phyloP scores from a whole-genome alignment of 768 basidiomycete genomes.

The Amanita jacksonii region DNA sequence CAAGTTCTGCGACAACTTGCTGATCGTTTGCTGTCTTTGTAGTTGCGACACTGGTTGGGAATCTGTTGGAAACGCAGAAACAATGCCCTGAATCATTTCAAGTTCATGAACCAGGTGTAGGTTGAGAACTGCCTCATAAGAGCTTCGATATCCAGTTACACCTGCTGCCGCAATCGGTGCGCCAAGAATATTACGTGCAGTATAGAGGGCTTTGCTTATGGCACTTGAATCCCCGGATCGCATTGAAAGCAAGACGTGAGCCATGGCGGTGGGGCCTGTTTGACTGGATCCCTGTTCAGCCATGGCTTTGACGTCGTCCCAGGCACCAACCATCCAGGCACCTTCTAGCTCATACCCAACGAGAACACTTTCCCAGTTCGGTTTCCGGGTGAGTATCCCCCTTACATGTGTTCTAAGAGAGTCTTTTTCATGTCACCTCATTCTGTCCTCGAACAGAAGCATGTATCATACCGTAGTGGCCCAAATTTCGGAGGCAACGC shows the following conservation, averaged over 20 bases:
- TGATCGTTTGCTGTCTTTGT: constrained; percentile 27
- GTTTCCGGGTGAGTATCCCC: constrained; percentile 79
- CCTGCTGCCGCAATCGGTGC: constrained; percentile 77
- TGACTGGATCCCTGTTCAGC: constrained; percentile 39
- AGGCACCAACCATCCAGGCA: constrained; percentile 93
- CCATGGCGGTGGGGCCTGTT: constrained; percentile 62
- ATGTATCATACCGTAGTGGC: constrained; percentile 77
- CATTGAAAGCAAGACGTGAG: constrained; percentile 74
- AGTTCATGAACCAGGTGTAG: constrained; percentile 85
- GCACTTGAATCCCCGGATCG: constrained; percentile 38
- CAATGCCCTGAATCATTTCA: constrained; percentile 48
- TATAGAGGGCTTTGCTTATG: constrained; percentile 42
- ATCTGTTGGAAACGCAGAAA: constrained; percentile 27
- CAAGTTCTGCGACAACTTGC: constrained; percentile 40
- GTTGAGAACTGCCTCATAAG: constrained; percentile 79
- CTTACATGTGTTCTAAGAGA: constrained; percentile 90
- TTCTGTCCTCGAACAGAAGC: not conserved
- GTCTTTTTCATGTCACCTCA: constrained; percentile 36
- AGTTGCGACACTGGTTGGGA: constrained; percentile 27
- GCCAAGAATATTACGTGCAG: constrained; percentile 68
- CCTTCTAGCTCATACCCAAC: constrained; percentile 87
- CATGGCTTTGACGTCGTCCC: constrained; percentile 68
- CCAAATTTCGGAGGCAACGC: constrained; percentile 86
- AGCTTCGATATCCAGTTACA: constrained; percentile 69
- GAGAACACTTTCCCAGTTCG: constrained; percentile 71